phyloP scores from a whole-genome alignment of 768 basidiomycete species.

The Leccinum imitatum region DNA sequence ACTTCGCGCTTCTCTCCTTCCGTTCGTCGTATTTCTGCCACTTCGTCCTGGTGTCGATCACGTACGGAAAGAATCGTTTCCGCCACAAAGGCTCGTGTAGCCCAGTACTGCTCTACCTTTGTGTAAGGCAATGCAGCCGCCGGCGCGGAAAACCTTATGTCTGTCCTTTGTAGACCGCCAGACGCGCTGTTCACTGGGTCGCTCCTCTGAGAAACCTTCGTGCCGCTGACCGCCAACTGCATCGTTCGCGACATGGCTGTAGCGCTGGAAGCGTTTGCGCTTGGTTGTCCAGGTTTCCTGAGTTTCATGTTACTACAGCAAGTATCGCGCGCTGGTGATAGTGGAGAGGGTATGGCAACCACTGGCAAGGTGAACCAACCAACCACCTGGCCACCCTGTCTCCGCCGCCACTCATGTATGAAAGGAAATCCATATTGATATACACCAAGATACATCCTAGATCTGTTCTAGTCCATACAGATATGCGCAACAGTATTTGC shows the following conservation, averaged over 20 bases:
- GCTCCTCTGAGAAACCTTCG: background rate
- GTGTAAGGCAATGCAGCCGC: slow-evolving; percentile 26
- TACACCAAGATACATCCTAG: slow-evolving; percentile 23
- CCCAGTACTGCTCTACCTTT: slow-evolving; percentile 61
- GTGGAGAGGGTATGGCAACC: background rate
- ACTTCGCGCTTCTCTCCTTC: slow-evolving; percentile 52
- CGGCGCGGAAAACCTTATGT: slow-evolving; percentile 23
- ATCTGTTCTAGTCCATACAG: slow-evolving; percentile 20
- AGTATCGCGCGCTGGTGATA: background rate
- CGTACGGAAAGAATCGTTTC: slow-evolving; percentile 58
- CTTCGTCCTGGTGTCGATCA: slow-evolving; percentile 48
- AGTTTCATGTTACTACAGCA: slow-evolving; percentile 22
- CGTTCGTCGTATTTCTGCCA: slow-evolving; percentile 39
- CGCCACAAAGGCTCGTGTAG: slow-evolving; percentile 60
- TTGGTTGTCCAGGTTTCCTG: slow-evolving; percentile 17
- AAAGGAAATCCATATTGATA: slow-evolving; percentile 11
- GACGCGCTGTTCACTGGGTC: background rate
- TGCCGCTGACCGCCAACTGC: slow-evolving; percentile 25
- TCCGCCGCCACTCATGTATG: slow-evolving; percentile 1
- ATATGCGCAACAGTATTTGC: slow-evolving; percentile 11
- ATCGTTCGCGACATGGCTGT: slow-evolving; percentile 30
- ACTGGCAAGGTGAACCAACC: background rate
- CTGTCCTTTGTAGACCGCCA: slow-evolving; percentile 8
- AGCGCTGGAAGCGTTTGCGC: background rate
- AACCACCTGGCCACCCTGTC: background rate